Percentiles rank a stretch among this genome's conserved stretches.
phyloP scores from a whole-genome alignment of 2,329 filamentous ascomycete species.

The Penicillium polonicum region DNA sequence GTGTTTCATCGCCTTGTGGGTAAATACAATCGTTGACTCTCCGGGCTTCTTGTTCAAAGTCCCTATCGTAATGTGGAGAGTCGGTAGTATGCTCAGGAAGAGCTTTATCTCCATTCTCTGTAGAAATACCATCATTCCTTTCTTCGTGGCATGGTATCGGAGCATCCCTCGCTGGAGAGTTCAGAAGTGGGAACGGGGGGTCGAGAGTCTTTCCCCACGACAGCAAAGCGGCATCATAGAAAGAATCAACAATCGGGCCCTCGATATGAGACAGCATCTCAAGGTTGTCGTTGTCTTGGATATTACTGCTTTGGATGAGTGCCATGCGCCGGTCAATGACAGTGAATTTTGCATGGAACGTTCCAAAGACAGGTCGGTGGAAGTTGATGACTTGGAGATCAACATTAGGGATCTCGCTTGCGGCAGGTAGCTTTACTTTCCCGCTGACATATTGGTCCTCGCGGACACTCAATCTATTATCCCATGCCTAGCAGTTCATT shows the following conservation, averaged over 20 bases:
- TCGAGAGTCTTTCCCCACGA: slow-evolving; percentile 67
- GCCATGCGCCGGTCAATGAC: slow-evolving; percentile 71
- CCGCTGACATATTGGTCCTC: slow-evolving; percentile 59
- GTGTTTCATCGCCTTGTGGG: slow-evolving; percentile 52
- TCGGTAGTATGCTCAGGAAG: slow-evolving; percentile 59
- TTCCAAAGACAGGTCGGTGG: slow-evolving; percentile 68
- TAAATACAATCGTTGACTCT: slow-evolving; percentile 61
- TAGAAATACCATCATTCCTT: slow-evolving; percentile 5
- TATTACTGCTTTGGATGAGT: slow-evolving; percentile 74
- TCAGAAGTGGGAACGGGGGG: slow-evolving; percentile 58
- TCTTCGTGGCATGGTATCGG: slow-evolving; percentile 25
- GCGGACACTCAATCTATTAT: slow-evolving; percentile 63
- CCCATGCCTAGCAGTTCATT: slow-evolving; percentile 43
- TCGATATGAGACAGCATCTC: slow-evolving; percentile 79
- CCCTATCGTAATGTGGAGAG: slow-evolving; percentile 63
- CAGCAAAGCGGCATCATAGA: slow-evolving; percentile 72
- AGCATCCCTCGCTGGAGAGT: slow-evolving; percentile 48
- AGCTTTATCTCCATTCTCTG: slow-evolving; percentile 16
- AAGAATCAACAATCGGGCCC: slow-evolving; percentile 70
- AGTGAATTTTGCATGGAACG: slow-evolving; percentile 76
- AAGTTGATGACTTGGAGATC: slow-evolving; percentile 72
- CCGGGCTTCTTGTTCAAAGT: slow-evolving; percentile 60
- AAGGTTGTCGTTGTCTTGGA: slow-evolving; percentile 72
- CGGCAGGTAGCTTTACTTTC: slow-evolving; percentile 60
- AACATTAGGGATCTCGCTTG: slow-evolving; percentile 67